Conservation (phyloP, 1,139 yeast genomes). For the Suhomyces maxii region DNA sequence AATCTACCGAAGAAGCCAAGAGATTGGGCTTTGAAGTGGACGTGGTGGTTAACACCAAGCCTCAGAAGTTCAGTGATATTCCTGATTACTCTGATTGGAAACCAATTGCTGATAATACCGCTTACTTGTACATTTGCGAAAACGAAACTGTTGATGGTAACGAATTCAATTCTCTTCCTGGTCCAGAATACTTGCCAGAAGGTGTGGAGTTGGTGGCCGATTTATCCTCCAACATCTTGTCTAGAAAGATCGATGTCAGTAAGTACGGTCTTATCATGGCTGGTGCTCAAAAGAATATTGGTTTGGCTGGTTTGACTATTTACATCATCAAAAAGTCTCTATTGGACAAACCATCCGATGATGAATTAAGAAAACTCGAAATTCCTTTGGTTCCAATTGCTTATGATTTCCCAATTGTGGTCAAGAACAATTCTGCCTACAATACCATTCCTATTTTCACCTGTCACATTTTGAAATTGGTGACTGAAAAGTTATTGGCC, state of each 20-base stretch:
- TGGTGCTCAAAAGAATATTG: constrained; percentile 98
- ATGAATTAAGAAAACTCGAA: constrained; percentile 54
- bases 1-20: constrained; percentile 80
- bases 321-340: constrained; percentile 83
- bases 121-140: constrained; percentile 89
- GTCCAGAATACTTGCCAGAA: constrained; percentile 53
- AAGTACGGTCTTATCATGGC: constrained; percentile 84
- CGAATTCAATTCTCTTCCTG: constrained; percentile 65
- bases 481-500: constrained; percentile 58
- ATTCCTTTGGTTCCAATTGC: constrained; percentile 87
- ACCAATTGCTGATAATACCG: constrained; percentile 54
- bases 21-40: constrained; percentile 81
- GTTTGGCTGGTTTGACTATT: constrained; percentile 90
- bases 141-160: constrained; percentile 96
- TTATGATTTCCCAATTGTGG: constrained; percentile 82
- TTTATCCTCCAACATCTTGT: constrained; percentile 89
- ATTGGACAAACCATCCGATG: constrained; percentile 66
- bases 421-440: constrained; percentile 86
- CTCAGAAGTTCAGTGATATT: constrained; percentile 63
- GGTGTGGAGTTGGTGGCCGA: constrained; percentile 85
- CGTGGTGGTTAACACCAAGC: constrained; percentile 65
- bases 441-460: constrained; percentile 95
- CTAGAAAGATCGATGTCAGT: constrained; percentile 75
- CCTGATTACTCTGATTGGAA: constrained; percentile 70
- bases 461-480: constrained; percentile 79